Percentiles rank a stretch among this genome's conserved stretches.
phyloP scores from a whole-genome alignment of 2,329 filamentous ascomycete genomes.

The Penicillium sp. region DNA sequence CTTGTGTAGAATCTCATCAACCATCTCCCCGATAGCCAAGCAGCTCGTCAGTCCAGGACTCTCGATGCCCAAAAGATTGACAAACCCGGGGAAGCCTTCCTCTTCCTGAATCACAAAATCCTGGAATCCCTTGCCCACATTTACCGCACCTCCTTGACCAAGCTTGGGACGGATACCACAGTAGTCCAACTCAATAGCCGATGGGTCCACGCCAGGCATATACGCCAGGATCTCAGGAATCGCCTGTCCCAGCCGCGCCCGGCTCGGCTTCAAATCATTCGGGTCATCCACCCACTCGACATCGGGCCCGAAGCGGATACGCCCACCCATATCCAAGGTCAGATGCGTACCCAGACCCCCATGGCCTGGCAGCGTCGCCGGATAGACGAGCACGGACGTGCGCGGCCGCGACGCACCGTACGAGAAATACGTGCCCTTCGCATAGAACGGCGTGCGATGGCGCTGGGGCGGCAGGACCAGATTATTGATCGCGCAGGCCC shows the following conservation, averaged over 20 bases:
- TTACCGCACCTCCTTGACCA: conserved; percentile 56
- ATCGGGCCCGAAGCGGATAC: conserved; percentile 88
- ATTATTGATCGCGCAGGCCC: conserved; percentile 74
- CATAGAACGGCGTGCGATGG: conserved; percentile 67
- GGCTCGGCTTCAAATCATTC: conserved; percentile 65
- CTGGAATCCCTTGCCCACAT: conserved; percentile 62
- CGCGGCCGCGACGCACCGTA: conserved; percentile 66
- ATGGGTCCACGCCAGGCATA: conserved; percentile 67
- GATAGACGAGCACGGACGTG: conserved; percentile 77
- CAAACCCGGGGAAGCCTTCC: conserved; percentile 74
- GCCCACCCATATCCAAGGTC: conserved; percentile 80
- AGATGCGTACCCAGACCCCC: conserved; percentile 92
- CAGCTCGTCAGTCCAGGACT: conserved; percentile 86
- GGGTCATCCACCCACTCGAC: conserved; percentile 84
- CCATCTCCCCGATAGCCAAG: conserved; percentile 79
- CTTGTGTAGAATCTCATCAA: conserved; percentile 56
- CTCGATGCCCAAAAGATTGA: conserved; percentile 90
- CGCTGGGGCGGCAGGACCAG: conserved; percentile 61
- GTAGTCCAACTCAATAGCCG: conserved; percentile 73
- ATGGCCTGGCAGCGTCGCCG: conserved; percentile 75
- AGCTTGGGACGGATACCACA: conserved; percentile 90
- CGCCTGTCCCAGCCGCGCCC: conserved; percentile 62
- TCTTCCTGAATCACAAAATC: conserved; percentile 82
- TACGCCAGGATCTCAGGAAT: conserved; percentile 74
- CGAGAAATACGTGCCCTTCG: conserved; percentile 94